phyloP scores from a whole-genome alignment of 2,329 filamentous ascomycete genomes.

The Fusarium nanum region DNA sequence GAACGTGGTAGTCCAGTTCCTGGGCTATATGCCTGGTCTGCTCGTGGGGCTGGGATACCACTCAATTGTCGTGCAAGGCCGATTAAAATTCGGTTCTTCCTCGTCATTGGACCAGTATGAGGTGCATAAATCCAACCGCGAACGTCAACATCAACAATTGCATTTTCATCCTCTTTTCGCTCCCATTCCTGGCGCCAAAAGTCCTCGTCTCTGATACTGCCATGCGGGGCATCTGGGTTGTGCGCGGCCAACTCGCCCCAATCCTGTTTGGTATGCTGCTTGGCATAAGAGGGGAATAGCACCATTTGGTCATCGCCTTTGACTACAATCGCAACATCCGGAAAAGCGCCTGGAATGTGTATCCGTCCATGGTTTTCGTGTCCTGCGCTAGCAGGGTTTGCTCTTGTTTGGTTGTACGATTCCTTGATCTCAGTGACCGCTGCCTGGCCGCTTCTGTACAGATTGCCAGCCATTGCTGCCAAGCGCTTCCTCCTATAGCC shows the following conservation, averaged over 20 bases:
- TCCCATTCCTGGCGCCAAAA: conserved; percentile 86
- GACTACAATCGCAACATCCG: conserved; percentile 82
- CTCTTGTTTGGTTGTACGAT: conserved; percentile 67
- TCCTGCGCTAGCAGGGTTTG: conserved; percentile 48
- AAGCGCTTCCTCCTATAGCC: conserved; percentile 83
- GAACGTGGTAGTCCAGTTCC: conserved; percentile 37
- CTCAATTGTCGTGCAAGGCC: conserved; percentile 88
- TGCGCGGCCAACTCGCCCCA: conserved; percentile 49
- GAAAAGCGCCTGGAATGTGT: conserved; percentile 79
- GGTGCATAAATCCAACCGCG: conserved; percentile 95
- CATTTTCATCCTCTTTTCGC: conserved; percentile 81
- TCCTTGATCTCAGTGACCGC: conserved; percentile 70
- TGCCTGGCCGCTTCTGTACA: conserved; percentile 67
- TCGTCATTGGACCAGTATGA: conserved; percentile 83
- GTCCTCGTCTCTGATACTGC: conserved; percentile 70
- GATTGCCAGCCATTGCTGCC: conserved; percentile 69
- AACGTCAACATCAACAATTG: conserved; percentile 92
- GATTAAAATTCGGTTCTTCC: conserved; percentile 87
- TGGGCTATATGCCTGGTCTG: conserved; percentile 49
- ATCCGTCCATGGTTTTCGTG: conserved; percentile 48
- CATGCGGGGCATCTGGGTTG: conserved; percentile 48
- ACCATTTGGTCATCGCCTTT: conserved; percentile 92
- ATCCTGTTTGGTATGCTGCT: conserved; percentile 71
- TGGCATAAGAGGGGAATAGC: conserved; percentile 92
- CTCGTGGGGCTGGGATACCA: conserved; percentile 78